Conservation (phyloP, 2,329 filamentous ascomycete genomes). For the Laburnicola sp. region DNA sequence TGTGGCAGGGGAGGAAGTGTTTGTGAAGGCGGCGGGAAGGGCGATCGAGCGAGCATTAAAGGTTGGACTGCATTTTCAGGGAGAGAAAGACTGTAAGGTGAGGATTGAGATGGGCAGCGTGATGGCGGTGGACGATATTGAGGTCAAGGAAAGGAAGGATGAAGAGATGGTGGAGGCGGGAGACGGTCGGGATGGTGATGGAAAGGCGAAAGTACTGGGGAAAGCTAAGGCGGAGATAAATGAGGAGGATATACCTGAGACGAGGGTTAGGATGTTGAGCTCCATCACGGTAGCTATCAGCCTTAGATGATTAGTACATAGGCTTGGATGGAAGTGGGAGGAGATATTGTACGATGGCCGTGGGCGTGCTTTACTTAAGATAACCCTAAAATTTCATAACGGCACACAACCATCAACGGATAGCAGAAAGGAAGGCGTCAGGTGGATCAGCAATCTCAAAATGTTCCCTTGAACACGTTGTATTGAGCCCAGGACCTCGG, state of each 20-base stretch:
- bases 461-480: too few species aligned
- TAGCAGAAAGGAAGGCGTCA: too few species aligned
- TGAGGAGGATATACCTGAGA: slow-evolving; percentile 45
- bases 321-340: not conserved
- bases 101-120: slow-evolving; percentile 65
- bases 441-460: too few species aligned
- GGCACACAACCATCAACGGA: too few species aligned
- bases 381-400: slow-evolving; percentile 6
- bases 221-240: slow-evolving; percentile 12
- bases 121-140: slow-evolving; percentile 68
- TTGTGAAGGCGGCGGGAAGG: slow-evolving; percentile 66
- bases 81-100: slow-evolving; percentile 62
- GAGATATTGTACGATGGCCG: not conserved
- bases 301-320: slow-evolving; percentile 19
- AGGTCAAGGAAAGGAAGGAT: slow-evolving; percentile 32
- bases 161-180: not conserved
- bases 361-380: slow-evolving; percentile 6
- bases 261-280: slow-evolving; percentile 44
- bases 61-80: slow-evolving; percentile 67
- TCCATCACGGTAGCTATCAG: slow-evolving; percentile 39
- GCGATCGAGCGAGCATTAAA: slow-evolving; percentile 67
- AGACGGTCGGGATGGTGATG: slow-evolving; percentile 11
- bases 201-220: slow-evolving; percentile 8
- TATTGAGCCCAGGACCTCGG: too few species aligned
- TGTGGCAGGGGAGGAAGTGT: slow-evolving; percentile 54